Base-by-base conservation (phyloP, 2,329 filamentous ascomycete species). In the Fusarium secorum region DNA sequence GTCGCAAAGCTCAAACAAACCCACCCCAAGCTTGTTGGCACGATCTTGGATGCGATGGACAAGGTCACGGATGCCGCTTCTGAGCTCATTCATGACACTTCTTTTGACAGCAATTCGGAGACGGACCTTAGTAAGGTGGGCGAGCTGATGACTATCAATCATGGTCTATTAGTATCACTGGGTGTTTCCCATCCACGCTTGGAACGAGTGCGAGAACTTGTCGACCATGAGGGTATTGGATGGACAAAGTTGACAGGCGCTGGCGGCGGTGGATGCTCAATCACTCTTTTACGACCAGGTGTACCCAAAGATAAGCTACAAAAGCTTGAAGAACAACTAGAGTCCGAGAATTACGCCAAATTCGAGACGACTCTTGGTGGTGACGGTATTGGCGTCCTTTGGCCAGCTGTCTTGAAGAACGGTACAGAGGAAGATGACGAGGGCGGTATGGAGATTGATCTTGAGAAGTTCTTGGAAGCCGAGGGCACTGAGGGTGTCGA, bases 171-270 rank as follows among this genome's bases (percentile, higher is more conserved):
- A 26, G 91, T 94, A n/a, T 91, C 94, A 2, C 85, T 99, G 6
- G 96, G 96, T 11, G 96, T 98, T 32, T 98, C 95, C 4, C 96
- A 99, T 80, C 97, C 96, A 2, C 91, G 94, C 49, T 86, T 99
- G 30, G 96, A 99, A 82, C 90, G 95, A 35, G 90, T 99, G 74
- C 90, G 96, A 68, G 95, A 97, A 81, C 85, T 99, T 30, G 92
- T 97, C 52, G 95, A 99, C 73, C 90, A 96, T 74, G 89, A 94
- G 61, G 92, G 91, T 42, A 92, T 98, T 60, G 96, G 96, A 33
- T 99, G 95, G 95, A 98, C 96, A 17, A 99, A 99, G 80, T 87
- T 99, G 62, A 99, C 96, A 0, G 96, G 96, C 36, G 96, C 96
- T 3, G 96, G 96, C 26, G 97, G 96, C 17, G 97, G 96, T 61